These are phyloP conservation scores for Pichia manshurica DNA, from an alignment of 805 yeast species.

Conservation along the genomic window DNA sequence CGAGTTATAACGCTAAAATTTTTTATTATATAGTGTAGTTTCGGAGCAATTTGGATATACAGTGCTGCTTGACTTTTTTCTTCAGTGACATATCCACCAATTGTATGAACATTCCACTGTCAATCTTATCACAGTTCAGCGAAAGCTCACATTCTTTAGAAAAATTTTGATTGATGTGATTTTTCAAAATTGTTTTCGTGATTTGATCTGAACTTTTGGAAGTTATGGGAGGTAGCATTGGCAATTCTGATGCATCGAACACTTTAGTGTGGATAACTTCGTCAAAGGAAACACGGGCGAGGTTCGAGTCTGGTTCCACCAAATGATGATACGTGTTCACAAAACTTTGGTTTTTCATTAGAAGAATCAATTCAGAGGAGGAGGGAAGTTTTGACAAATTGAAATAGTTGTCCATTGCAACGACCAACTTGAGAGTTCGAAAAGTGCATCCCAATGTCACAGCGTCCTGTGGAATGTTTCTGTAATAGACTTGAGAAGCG, in stretches of 20 bases:
- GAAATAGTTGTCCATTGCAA: not conserved
- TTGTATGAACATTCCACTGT: not conserved
- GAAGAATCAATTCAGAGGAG: not conserved
- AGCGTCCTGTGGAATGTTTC: not conserved
- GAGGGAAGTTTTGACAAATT: not conserved
- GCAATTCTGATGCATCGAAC: not conserved
- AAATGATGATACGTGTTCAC: not conserved
- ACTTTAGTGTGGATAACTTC: not conserved
- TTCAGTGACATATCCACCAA: not conserved
- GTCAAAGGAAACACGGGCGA: not conserved
- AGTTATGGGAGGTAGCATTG: not conserved
- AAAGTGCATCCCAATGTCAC: not conserved
- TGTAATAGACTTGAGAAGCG: slow-evolving; percentile 1
- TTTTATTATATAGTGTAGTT: not conserved
- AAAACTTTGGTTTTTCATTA: not conserved
- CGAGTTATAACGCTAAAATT: not conserved
- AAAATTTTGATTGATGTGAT: not conserved
- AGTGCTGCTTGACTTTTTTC: not conserved
- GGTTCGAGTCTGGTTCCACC: not conserved
- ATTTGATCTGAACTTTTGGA: not conserved
- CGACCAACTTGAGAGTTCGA: not conserved
- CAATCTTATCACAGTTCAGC: not conserved
- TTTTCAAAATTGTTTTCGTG: not conserved
- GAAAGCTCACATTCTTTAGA: not conserved
- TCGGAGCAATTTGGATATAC: not conserved